Base-by-base conservation (phyloP, 1,139 yeast species). In the Scheffersomyces titani region DNA sequence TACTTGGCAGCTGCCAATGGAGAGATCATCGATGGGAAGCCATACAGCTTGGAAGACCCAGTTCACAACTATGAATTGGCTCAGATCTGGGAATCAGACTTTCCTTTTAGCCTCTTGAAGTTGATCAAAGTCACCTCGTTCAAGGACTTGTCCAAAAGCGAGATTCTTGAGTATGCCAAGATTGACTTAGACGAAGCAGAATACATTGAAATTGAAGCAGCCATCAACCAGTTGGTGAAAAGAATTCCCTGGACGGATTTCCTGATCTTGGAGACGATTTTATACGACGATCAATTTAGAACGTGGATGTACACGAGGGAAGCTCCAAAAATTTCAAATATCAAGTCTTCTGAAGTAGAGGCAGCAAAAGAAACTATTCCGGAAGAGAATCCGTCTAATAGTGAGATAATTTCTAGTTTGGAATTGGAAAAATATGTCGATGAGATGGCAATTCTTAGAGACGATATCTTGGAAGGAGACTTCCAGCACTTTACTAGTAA, bases 381-480 rank as follows among this genome's bases (percentile, higher is more conserved):
- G 6, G 24, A 19, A 6, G n/a, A 20, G 1, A 16, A 44, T 18
- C n/a, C 16, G 16, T 46, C 49, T 5, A 65, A 68, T 52, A 57
- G 54, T 44, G 72, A 69, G 57, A 63, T 69, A 20, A 71, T 71
- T 0, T 69, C 66, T 24, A 60, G 65, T 47, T 60, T 68, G 19
- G 64, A 62, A 50, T 58, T 75, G 19, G 72, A 73, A 51, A 66
- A 70, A 47, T 74, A 66, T 51, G 49, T 58, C 2, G 54, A 63
- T 5, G 75, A 73, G 54, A 61, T 75, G 48, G 54, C 58, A 18
- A 55, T 59, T 7, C 57, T 74, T 13, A 63, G 61, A 47, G 54
- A 57, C 7, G 49, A 46, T 18, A 46, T 46, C 7, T 46, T 46
- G 49, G 22, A 46, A 46, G 49, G 49, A 19, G 24, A 46, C 22